Evolutionary conservation across 1,284 basidiomycete genomes (phyloP).

Genomic region (Porogramme epimiltina): DNA sequence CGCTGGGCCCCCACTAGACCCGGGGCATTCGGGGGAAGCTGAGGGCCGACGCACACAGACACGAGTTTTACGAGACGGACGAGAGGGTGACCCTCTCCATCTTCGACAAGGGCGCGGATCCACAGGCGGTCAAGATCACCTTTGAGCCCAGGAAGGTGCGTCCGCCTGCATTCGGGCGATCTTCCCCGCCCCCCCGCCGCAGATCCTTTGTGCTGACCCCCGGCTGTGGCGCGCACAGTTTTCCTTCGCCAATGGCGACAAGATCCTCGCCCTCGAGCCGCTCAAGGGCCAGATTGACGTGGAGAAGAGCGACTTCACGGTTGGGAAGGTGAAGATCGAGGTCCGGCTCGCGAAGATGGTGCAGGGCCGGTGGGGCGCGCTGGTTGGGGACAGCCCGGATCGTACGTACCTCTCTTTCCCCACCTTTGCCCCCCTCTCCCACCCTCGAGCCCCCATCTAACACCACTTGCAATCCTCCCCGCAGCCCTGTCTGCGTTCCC

Average conservation of each 20-base stretch:
- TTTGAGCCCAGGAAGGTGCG: slow-evolving; percentile 68
- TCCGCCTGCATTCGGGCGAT: slow-evolving; percentile 3
- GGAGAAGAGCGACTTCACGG: slow-evolving; percentile 60
- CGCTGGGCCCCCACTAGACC: neutral
- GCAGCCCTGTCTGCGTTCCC: slow-evolving; percentile 36
- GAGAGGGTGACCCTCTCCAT: slow-evolving; percentile 73
- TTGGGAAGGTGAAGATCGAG: slow-evolving; percentile 87
- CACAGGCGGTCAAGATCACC: slow-evolving; percentile 58
- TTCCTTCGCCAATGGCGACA: slow-evolving; percentile 65
- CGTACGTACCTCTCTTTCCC: slow-evolving; percentile 45
- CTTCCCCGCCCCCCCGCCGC: neutral
- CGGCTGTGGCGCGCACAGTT: slow-evolving; percentile 42
- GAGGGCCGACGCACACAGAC: slow-evolving; percentile 43
- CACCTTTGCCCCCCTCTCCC: slow-evolving; percentile 2
- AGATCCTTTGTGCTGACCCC: neutral
- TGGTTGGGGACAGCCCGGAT: slow-evolving; percentile 75
- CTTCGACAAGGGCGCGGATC: slow-evolving; percentile 79
- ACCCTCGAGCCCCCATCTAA: neutral
- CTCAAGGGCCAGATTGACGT: slow-evolving; percentile 81
- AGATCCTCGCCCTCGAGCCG: slow-evolving; percentile 67
- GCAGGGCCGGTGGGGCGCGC: slow-evolving; percentile 72
- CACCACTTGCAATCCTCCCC: neutral
- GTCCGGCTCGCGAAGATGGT: slow-evolving; percentile 65
- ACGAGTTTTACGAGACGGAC: slow-evolving; percentile 89
- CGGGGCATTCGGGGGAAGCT: neutral